Base-by-base conservation (phyloP, 2,329 filamentous ascomycete species). In the Penicillium thymicola region DNA sequence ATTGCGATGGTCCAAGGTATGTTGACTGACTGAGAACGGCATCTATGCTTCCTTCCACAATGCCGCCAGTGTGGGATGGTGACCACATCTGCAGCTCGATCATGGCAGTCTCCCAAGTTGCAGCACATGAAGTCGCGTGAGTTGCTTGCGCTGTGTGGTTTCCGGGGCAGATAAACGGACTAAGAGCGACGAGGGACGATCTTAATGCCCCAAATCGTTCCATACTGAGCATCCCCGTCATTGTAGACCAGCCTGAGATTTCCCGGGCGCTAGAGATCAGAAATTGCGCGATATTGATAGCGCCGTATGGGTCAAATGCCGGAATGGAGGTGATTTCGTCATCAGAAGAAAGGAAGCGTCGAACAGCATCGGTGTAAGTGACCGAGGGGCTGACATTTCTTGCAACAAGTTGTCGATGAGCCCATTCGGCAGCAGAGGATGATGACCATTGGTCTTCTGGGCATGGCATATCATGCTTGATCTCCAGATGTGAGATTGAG, bases 391-490 rank as follows among this genome's bases (percentile, higher is more conserved):
- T 72, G 63, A 74, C 71, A 28, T 49, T 38, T 10, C 36, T 50
- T 2, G 54, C 28, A 2, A 64, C 27, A 2, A 67, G 64, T 10
- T 60, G 63, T 6, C 53, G 50, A 44, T 67, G 65, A 1, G 65
- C 65, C 65, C 65, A 67, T 32, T 74, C 69, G 1, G 66, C 67
- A 9, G 75, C 65, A 2, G 75, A 73, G 1, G 68, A 55, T 2
- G 76, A 75, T 3, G 51, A 58, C 77, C 77, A 79, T 51, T 68
- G 67, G 14, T 68, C 67, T 44, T 70, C 67, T 0, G 74, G 70
- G 46, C 73, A 77, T 1, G 77, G 77, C 4, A 79, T 64, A 16
- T 76, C 71, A 51, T 78, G 74, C 57, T 78, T 79, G 59, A 79
- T 73, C 64, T 79, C 77, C 3, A 78, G 65, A 42, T 79, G 65